These are phyloP conservation scores for Starmerella bacillaris DNA, from an alignment of 805 yeast species.

Conservation along the genomic window DNA sequence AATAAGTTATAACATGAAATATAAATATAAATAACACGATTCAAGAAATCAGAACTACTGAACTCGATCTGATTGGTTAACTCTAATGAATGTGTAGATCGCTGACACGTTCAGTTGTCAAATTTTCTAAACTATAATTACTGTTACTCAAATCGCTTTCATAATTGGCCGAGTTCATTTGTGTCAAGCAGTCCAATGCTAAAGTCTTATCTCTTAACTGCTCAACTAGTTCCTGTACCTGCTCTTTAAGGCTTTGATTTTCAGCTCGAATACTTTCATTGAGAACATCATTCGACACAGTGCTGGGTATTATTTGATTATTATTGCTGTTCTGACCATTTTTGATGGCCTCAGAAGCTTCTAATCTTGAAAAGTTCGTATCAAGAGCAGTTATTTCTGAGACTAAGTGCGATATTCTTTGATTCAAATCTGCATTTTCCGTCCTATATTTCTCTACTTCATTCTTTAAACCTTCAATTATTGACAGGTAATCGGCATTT, in stretches of 20 bases:
- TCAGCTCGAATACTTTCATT: too few species aligned
- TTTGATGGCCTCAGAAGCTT: constrained; percentile 1
- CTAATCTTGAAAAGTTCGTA: constrained; percentile 9
- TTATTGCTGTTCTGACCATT: too few species aligned
- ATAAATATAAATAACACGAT: too few species aligned
- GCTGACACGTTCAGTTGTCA: too few species aligned
- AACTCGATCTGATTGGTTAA: too few species aligned
- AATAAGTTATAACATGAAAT: too few species aligned
- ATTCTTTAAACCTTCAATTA: neutral
- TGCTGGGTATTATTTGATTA: too few species aligned
- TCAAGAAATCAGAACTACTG: too few species aligned
- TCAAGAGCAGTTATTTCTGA: constrained; percentile 12
- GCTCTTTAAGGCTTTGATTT: constrained; percentile 44
- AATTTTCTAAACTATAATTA: too few species aligned
- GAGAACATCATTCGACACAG: neutral
- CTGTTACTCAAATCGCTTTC: too few species aligned
- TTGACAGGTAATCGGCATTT: neutral
- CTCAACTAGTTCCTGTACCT: constrained; percentile 45
- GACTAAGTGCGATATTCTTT: constrained; percentile 11
- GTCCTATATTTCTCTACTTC: constrained; percentile 2
- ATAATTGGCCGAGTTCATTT: neutral
- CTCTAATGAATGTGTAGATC: too few species aligned
- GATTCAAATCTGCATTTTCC: constrained; percentile 13
- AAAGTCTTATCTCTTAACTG: constrained; percentile 9
- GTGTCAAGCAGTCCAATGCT: constrained; percentile 5